Evolutionary conservation across 2,329 filamentous ascomycete genomes (phyloP).

Genomic region (Pseudogymnoascus sp.): DNA sequence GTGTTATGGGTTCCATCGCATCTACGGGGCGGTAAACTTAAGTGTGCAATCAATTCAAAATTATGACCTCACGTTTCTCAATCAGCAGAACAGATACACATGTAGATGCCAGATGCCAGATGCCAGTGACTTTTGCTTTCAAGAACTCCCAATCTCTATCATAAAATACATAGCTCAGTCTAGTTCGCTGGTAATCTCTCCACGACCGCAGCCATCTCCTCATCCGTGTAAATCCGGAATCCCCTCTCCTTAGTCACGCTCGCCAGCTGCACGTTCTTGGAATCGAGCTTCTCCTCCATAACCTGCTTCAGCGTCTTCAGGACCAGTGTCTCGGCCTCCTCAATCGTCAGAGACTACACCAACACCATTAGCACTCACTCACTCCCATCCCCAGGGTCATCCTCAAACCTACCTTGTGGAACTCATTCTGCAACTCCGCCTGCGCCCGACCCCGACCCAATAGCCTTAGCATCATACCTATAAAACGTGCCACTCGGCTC

Average conservation of each 20-base stretch:
- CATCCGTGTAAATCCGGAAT: constrained; percentile 97
- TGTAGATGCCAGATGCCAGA: not conserved
- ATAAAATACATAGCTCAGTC: constrained; percentile 7
- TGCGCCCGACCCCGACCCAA: constrained; percentile 92
- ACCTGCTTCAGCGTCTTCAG: constrained; percentile 99
- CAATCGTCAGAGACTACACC: constrained; percentile 74
- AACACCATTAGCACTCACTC: constrained; percentile 17
- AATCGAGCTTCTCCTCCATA: constrained; percentile 99
- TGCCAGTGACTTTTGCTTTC: not conserved
- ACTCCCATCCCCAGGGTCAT: not conserved
- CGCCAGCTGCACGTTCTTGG: constrained; percentile 97
- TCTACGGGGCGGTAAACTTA: not conserved
- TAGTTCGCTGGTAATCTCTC: constrained; percentile 69
- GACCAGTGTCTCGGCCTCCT: constrained; percentile 88
- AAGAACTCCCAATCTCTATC: constrained; percentile 9
- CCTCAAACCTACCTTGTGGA: constrained; percentile 63
- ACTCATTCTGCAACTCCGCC: constrained; percentile 96
- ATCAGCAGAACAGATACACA: not conserved
- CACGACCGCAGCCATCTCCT: constrained; percentile 92
- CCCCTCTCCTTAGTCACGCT: constrained; percentile 97
- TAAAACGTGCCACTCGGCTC: constrained; percentile 98
- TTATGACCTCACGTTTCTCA: not conserved
- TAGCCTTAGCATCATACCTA: constrained; percentile 97
- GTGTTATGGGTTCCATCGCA: not conserved
- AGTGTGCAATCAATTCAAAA: not conserved